These are phyloP conservation scores for Chaetomium globosum DNA, from an alignment of 2,329 filamentous ascomycete genomes.

Conservation along the genomic window DNA sequence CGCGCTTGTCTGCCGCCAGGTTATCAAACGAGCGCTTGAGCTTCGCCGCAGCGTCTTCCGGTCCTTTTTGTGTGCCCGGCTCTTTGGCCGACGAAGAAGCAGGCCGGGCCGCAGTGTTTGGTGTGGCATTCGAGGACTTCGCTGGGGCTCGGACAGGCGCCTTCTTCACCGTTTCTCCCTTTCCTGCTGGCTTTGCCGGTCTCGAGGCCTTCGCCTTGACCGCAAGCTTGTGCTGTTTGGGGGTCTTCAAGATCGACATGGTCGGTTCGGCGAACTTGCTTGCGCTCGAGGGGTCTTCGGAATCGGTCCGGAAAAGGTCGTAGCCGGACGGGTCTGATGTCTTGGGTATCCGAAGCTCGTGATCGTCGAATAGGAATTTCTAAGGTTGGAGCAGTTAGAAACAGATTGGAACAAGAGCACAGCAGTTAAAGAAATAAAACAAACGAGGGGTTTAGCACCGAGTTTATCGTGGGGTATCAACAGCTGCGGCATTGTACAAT, in stretches of 20 bases:
- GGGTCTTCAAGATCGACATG: constrained; percentile 54
- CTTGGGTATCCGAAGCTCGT: constrained; percentile 41
- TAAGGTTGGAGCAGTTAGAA: constrained; percentile 38
- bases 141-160: constrained; percentile 29
- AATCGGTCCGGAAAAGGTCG: constrained; percentile 60
- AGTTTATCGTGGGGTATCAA: not conserved
- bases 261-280: constrained; percentile 54
- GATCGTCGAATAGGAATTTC: constrained; percentile 58
- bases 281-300: constrained; percentile 52
- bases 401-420: not conserved
- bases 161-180: constrained; percentile 22
- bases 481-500: constrained; percentile 27
- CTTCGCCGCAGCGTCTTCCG: constrained; percentile 45
- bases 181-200: constrained; percentile 35
- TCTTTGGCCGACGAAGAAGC: constrained; percentile 23
- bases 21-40: constrained; percentile 52
- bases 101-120: constrained; percentile 17
- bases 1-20: constrained; percentile 50
- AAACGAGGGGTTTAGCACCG: not conserved
- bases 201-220: constrained; percentile 41
- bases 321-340: constrained; percentile 51
- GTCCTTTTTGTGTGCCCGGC: constrained; percentile 22
- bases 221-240: constrained; percentile 33
- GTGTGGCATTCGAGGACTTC: constrained; percentile 15
- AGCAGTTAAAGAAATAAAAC: not conserved